A percentile compares a stretch with the other conserved stretches of the same genome.
Evolutionary conservation across 768 basidiomycete genomes (phyloP).

Genomic region (Rubroboletus pulcherrimus): DNA sequence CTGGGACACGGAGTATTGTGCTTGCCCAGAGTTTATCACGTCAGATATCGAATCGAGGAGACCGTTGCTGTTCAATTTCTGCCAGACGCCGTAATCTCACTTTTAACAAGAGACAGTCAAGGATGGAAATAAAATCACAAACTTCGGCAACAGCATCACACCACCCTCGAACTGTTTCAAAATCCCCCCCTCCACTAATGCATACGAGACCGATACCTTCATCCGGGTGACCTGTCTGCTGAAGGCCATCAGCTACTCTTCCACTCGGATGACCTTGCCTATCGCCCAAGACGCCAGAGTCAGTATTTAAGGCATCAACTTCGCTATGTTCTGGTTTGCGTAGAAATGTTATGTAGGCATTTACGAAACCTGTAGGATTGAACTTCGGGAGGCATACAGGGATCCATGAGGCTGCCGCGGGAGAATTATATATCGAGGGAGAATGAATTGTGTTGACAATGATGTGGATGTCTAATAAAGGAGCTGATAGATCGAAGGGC

Average conservation of each 20-base stretch:
- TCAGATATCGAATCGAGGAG: constrained; percentile 48
- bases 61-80: constrained; percentile 68
- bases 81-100: neutral
- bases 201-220: constrained; percentile 66
- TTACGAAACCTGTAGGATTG: constrained; percentile 83
- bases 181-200: constrained; percentile 78
- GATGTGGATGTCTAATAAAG: constrained; percentile 71
- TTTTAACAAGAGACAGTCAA: neutral
- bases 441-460: constrained; percentile 87
- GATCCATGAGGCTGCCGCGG: constrained; percentile 85
- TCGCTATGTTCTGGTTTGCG: constrained; percentile 35
- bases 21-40: constrained; percentile 45
- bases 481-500: neutral
- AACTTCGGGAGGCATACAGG: constrained; percentile 96
- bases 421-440: constrained; percentile 72
- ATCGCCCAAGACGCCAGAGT: neutral
- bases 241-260: neutral
- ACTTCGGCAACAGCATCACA: constrained; percentile 65
- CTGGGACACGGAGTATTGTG: constrained; percentile 67
- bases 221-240: constrained; percentile 20
- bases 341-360: constrained; percentile 81
- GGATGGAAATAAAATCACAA: constrained; percentile 8
- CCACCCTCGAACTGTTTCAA: constrained; percentile 79
- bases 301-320: neutral
- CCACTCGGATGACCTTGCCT: constrained; percentile 1